Evolutionary conservation across 2,329 filamentous ascomycete species (phyloP).

Genomic region (Monosporascus sp.): DNA sequence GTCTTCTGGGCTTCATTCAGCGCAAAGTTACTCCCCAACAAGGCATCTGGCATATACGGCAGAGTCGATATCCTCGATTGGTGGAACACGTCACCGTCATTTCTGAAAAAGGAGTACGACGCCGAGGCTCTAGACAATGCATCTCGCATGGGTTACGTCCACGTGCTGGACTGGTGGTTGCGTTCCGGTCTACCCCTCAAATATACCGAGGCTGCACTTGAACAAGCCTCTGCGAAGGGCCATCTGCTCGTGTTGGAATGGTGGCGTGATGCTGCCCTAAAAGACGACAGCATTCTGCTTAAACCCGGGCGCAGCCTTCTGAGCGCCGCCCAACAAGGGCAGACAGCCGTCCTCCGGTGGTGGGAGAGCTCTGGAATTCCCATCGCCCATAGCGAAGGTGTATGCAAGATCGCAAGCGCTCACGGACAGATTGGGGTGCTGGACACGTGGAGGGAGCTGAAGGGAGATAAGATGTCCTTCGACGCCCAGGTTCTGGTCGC

Average conservation of each 20-base stretch:
- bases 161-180: conserved; percentile 88
- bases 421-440: conserved; percentile 82
- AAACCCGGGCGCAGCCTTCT: conserved; percentile 83
- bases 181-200: conserved; percentile 71
- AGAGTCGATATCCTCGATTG: conserved; percentile 82
- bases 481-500: conserved; percentile 80
- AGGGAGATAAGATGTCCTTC: conserved; percentile 68
- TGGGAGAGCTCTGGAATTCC: conserved; percentile 81
- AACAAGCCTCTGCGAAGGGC: conserved; percentile 80
- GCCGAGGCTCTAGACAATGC: conserved; percentile 82
- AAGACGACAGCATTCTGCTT: conserved; percentile 55
- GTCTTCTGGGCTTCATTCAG: conserved; percentile 79
- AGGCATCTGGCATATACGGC: conserved; percentile 82
- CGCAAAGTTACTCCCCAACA: conserved; percentile 78
- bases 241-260: conserved; percentile 85
- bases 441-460: conserved; percentile 73
- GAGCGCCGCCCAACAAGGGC: conserved; percentile 78
- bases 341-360: conserved; percentile 74
- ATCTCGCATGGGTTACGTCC: conserved; percentile 77
- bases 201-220: conserved; percentile 82
- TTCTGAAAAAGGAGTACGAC: conserved; percentile 82
- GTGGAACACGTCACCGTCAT: conserved; percentile 80
- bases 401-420: conserved; percentile 78
- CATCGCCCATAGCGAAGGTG: conserved; percentile 72
- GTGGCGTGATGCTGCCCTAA: conserved; percentile 73